Percentiles rank a stretch among this genome's conserved stretches.
These are phyloP conservation scores for Yamadazyma sp. DNA, from an alignment of 805 yeast species.

Conservation along the genomic window DNA sequence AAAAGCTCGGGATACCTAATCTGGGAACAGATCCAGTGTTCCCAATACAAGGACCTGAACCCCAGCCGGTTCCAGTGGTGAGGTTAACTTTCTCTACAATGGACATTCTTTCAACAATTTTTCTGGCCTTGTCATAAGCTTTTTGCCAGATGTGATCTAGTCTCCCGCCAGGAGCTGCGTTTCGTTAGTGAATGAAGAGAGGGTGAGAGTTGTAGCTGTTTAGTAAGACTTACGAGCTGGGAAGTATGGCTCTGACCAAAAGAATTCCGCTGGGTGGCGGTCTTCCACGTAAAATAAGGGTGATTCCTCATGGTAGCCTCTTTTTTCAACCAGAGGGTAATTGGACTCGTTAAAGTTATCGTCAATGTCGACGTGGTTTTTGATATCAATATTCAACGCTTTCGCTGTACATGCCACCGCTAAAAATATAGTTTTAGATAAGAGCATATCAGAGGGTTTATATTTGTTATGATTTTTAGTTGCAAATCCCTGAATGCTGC, in stretches of 20 bases:
- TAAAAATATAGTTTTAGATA: not conserved
- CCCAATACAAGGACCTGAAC: conserved; percentile 61
- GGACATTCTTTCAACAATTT: conserved; percentile 55
- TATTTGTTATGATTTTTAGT: not conserved
- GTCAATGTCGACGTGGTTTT: not conserved
- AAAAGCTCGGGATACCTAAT: conserved; percentile 52
- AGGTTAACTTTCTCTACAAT: conserved; percentile 59
- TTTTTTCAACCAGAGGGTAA: conserved; percentile 13
- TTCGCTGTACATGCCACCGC: not conserved
- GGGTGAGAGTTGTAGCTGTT: too few species aligned
- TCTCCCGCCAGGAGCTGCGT: conserved; percentile 45
- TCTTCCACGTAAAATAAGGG: conserved; percentile 31
- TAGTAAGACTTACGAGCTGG: conserved; percentile 36
- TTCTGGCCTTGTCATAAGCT: conserved; percentile 57
- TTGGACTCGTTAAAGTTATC: not conserved
- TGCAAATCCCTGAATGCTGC: not conserved
- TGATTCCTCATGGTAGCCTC: conserved; percentile 33
- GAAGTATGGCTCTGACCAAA: conserved; percentile 30
- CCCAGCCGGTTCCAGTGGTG: conserved; percentile 66
- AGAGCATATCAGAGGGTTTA: conserved; percentile 1
- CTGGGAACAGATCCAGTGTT: conserved; percentile 60
- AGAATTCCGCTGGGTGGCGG: conserved; percentile 26
- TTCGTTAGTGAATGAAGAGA: conserved; percentile 3
- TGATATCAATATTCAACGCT: conserved; percentile 1
- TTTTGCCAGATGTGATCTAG: conserved; percentile 53